Conservation (phyloP, 192 early-diverging fungal genomes). For the Coemansia sp. region DNA sequence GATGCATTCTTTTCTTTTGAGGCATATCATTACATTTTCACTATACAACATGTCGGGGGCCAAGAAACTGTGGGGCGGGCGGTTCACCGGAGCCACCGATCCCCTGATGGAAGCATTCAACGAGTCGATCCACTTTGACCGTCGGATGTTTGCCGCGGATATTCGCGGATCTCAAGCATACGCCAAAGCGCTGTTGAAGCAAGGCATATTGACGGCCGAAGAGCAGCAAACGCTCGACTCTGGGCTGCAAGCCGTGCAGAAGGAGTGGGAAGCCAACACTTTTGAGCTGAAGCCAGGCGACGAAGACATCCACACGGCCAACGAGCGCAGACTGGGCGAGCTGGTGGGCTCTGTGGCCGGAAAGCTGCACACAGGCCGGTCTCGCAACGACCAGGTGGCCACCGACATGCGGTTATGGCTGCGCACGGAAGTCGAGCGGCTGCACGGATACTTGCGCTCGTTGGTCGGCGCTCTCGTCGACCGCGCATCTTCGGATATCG, state of each 20-base stretch:
- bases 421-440: constrained; percentile 67
- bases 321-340: constrained; percentile 93
- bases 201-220: constrained; percentile 70
- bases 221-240: constrained; percentile 70
- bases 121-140: constrained; percentile 90
- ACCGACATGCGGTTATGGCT: constrained; percentile 97
- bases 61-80: constrained; percentile 76
- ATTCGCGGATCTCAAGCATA: constrained; percentile 86
- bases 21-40: not conserved
- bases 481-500: constrained; percentile 84
- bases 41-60: constrained; percentile 10
- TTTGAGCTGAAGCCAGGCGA: constrained; percentile 77
- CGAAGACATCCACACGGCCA: constrained; percentile 99
- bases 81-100: constrained; percentile 87
- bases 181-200: constrained; percentile 70
- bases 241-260: constrained; percentile 72
- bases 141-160: constrained; percentile 89
- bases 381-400: constrained; percentile 97
- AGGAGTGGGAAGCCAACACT: constrained; percentile 75
- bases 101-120: constrained; percentile 98
- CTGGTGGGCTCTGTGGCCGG: constrained; percentile 88
- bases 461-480: constrained; percentile 69
- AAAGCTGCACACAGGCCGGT: constrained; percentile 95
- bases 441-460: constrained; percentile 69
- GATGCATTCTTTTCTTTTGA: not conserved